Base-by-base conservation (phyloP, 352 stramenopile genomes). In the Globisporangium sylvaticum region DNA sequence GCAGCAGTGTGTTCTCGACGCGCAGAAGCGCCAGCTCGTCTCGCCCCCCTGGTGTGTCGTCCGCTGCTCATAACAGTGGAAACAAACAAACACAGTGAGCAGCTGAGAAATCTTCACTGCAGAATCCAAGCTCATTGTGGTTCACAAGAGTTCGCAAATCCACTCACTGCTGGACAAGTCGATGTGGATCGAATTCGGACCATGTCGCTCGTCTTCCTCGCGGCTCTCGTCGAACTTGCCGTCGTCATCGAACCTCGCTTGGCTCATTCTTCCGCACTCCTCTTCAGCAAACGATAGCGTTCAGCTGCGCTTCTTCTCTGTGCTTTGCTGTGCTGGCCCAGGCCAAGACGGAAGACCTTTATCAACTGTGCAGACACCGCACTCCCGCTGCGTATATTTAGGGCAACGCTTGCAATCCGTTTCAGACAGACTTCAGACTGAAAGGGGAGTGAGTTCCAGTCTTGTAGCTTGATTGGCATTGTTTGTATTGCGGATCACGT, bases 1-100 rank as follows among this genome's bases (percentile, higher is more conserved):
- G 81, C 14, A 94, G 64, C 20, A 92, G 64, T 3, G 73, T 65
- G 62, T 94, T 94, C 62, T 94, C 86, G 20, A 80, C 70, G 12
- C 83, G 73, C 4, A 92, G 75, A 4, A 84, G 62, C 34, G 66
- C 57, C 4, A 92, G 53, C 29, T 91, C 83, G 6, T 87, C 81
- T 27, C 63, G 53, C 20, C 81, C 67, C 18, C 70, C 72, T 2
- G 46, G 4, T 0, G 70, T 62, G 4, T 71, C 62, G 34, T 50
- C 50, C 78, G 58, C 52, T 75, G 20, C 20, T 46, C 39, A 46
- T 20, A 46, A 46, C 39, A 46, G 32, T 29, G 9, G 4, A 6
- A 27, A 63, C 37, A 15, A 37, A 8, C 39, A 46, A 46, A 46
- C 4, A 46, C 39, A n/a, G 39, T 46, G 39, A 46, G 14, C 39